phyloP scores from a whole-genome alignment of 2,329 filamentous ascomycete genomes.

The Arthrobotrys sinensis region DNA sequence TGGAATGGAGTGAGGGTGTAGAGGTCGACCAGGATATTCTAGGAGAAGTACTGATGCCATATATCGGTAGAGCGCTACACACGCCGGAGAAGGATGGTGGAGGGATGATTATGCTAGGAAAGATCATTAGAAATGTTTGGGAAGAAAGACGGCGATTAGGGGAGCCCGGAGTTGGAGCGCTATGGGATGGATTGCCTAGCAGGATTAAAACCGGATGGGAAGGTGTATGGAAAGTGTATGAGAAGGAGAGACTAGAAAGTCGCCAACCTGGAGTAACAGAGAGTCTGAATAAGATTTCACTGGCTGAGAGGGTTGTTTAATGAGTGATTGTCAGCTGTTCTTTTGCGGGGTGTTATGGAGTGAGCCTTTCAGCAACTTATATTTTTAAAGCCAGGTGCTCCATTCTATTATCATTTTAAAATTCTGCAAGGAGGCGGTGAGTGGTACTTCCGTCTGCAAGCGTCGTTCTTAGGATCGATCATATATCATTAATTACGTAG shows the following conservation, averaged over 20 bases:
- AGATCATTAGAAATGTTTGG: slow-evolving; percentile 69
- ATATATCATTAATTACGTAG: too few species aligned
- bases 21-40: slow-evolving; percentile 69
- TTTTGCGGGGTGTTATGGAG: slow-evolving; percentile 24
- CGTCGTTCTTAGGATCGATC: too few species aligned
- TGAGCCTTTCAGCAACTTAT: not conserved
- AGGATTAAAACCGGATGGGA: slow-evolving; percentile 49
- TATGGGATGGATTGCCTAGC: slow-evolving; percentile 48
- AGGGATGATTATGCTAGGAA: slow-evolving; percentile 65
- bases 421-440: too few species aligned
- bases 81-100: slow-evolving; percentile 63
- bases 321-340: not conserved
- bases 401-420: too few species aligned
- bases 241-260: slow-evolving; percentile 49
- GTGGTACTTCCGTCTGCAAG: too few species aligned
- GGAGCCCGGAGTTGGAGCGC: slow-evolving; percentile 63
- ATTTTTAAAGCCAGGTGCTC: too few species aligned
- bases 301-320: slow-evolving; percentile 54
- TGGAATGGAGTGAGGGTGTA: slow-evolving; percentile 56
- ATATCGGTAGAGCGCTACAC: slow-evolving; percentile 65
- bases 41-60: slow-evolving; percentile 66
- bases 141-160: slow-evolving; percentile 75
- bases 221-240: slow-evolving; percentile 44
- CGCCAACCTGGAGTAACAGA: slow-evolving; percentile 43
- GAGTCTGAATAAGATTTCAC: slow-evolving; percentile 53